Percentiles rank a stretch among this genome's conserved stretches.
Evolutionary conservation across 495 filamentous ascomycete species (phyloP).

Genomic region (Pyronema domesticum): DNA sequence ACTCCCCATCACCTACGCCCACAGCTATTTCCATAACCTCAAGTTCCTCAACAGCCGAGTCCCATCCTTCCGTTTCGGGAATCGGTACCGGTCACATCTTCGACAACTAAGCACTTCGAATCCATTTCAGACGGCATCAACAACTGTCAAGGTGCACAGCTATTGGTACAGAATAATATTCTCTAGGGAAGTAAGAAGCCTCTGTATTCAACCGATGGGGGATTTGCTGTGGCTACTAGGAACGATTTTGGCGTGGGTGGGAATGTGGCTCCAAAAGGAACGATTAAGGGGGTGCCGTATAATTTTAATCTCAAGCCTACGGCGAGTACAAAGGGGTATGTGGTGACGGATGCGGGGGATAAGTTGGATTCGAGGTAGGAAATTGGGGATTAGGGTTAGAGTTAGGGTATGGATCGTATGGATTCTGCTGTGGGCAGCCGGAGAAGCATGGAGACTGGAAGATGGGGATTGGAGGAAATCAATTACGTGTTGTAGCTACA

Average conservation of each 20-base stretch:
- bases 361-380: slow-evolving; percentile 31
- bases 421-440: no score
- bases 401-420: no score
- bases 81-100: slow-evolving; percentile 37
- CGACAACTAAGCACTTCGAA: slow-evolving; percentile 28
- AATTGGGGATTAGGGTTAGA: no score
- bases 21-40: slow-evolving; percentile 47
- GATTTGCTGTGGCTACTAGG: slow-evolving; percentile 35
- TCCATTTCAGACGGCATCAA: slow-evolving; percentile 42
- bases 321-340: slow-evolving; percentile 28
- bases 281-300: slow-evolving; percentile 34
- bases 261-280: slow-evolving; percentile 33
- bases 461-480: no score
- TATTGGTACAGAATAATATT: slow-evolving; percentile 42
- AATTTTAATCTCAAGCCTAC: slow-evolving; percentile 32
- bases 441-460: no score
- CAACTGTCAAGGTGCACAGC: slow-evolving; percentile 45
- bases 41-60: slow-evolving; percentile 42
- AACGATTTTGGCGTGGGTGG: slow-evolving; percentile 39
- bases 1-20: slow-evolving; percentile 41
- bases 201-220: slow-evolving; percentile 40
- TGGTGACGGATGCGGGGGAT: slow-evolving; percentile 37
- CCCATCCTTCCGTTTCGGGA: slow-evolving; percentile 38
- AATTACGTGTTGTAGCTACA: no score
- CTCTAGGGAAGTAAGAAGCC: slow-evolving; percentile 34